These are phyloP conservation scores for Acacia pycnantha DNA, from an alignment of 331 rosid genomes.

Conservation along the genomic window DNA sequence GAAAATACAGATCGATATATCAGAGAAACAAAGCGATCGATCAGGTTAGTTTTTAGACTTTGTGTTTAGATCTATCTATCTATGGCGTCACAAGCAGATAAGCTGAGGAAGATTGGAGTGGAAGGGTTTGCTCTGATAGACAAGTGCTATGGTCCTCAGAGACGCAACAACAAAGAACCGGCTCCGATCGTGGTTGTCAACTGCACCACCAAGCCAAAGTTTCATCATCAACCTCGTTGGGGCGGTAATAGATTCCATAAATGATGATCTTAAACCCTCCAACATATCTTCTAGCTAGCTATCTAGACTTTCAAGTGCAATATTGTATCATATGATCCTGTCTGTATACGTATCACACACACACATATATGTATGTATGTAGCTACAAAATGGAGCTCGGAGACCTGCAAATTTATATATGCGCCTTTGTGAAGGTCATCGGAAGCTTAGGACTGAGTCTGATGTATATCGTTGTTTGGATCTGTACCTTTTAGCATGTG, in stretches of 20 bases:
- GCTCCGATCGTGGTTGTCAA: background rate
- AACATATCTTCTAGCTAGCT: background rate
- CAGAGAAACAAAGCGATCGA: background rate
- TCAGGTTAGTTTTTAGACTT: background rate
- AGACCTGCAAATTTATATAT: background rate
- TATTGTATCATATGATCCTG: background rate
- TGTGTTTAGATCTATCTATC: background rate
- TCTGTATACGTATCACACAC: background rate
- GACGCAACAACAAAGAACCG: background rate
- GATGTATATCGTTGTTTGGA: background rate
- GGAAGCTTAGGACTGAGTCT: background rate
- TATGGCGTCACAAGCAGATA: background rate
- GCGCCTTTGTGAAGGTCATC: background rate
- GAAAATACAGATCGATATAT: background rate
- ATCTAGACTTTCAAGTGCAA: background rate
- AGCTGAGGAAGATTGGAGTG: background rate
- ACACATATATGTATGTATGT: background rate
- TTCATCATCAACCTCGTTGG: background rate
- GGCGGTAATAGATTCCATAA: background rate
- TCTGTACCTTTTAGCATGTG: background rate
- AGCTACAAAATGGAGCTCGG: background rate
- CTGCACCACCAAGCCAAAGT: background rate
- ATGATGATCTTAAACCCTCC: background rate
- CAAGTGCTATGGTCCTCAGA: background rate
- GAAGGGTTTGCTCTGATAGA: conserved; percentile 2